These are phyloP conservation scores for Sclerotinia borealis DNA, from an alignment of 2,329 filamentous ascomycete species.

Conservation along the genomic window DNA sequence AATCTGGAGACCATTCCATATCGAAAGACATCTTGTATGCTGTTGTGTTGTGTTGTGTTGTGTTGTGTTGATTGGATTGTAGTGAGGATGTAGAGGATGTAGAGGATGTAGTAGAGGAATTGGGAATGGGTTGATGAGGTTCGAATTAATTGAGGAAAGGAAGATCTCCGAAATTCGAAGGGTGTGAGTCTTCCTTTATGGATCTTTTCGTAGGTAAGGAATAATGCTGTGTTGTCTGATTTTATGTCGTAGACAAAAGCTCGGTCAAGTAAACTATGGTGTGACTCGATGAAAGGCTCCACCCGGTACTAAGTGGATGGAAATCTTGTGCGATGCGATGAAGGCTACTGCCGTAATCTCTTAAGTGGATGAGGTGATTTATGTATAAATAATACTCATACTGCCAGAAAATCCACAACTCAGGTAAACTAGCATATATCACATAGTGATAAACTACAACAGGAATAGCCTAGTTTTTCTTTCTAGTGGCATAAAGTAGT, in stretches of 20 bases:
- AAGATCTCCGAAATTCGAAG: not conserved
- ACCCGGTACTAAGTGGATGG: conserved; percentile 18
- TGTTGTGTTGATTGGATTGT: conserved; percentile 13
- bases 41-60: too few relatives aligned
- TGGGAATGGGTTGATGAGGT: conserved; percentile 3
- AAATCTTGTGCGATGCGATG: conserved; percentile 19
- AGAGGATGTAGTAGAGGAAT: too few relatives aligned
- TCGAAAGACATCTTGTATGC: conserved; percentile 30
- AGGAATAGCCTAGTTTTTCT: too few relatives aligned
- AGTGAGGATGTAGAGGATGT: not conserved
- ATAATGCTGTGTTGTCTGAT: conserved; percentile 16
- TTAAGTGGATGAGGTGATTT: conserved; percentile 20
- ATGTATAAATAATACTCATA: not conserved
- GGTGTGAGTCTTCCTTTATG: conserved; percentile 13
- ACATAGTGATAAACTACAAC: too few relatives aligned
- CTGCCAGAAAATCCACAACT: too few relatives aligned
- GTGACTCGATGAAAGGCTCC: conserved; percentile 30
- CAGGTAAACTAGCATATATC: too few relatives aligned
- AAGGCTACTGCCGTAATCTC: conserved; percentile 18
- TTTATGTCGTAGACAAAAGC: conserved; percentile 13
- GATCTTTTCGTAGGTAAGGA: conserved; percentile 1
- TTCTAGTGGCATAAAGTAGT: too few relatives aligned
- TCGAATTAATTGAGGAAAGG: conserved; percentile 1
- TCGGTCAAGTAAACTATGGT: conserved; percentile 23
- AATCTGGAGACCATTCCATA: conserved; percentile 73